These are phyloP conservation scores for Cryptosporidium ryanae DNA, from an alignment of 169 alveolate species.

Conservation along the genomic window DNA sequence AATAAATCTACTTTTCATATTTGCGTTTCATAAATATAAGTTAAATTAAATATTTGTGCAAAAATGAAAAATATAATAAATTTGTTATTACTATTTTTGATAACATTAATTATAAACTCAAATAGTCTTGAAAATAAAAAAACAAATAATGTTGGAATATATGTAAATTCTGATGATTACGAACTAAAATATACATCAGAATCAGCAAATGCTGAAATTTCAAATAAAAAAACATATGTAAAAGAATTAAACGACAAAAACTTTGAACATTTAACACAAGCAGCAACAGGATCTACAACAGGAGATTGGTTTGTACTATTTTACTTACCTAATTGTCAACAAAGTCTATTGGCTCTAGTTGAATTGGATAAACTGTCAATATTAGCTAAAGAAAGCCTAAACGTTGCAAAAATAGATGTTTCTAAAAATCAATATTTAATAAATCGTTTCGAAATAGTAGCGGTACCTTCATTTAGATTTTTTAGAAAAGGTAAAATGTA, in stretches of 20 bases:
- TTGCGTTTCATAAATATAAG: too few species aligned
- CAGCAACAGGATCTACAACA: conserved; percentile 80
- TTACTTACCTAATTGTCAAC: conserved; percentile 56
- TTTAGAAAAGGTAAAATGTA: conserved; percentile 58
- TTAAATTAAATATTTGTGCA: not conserved
- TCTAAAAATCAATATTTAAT: conserved; percentile 27
- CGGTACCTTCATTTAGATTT: conserved; percentile 67
- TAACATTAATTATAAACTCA: too few species aligned
- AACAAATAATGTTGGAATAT: not conserved
- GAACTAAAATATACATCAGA: not conserved
- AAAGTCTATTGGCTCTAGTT: conserved; percentile 38
- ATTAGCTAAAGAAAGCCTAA: conserved; percentile 23
- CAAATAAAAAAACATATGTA: conserved; percentile 20
- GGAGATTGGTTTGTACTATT: conserved; percentile 78
- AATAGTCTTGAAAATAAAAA: not conserved
- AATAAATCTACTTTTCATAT: too few species aligned
- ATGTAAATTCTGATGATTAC: not conserved
- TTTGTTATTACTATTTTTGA: too few species aligned
- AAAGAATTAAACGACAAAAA: conserved; percentile 75
- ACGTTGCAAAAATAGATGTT: conserved; percentile 65
- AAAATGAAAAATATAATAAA: too few species aligned
- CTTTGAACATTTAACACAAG: conserved; percentile 78
- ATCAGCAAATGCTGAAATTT: not conserved
- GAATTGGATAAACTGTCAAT: conserved; percentile 41
- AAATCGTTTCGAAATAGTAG: conserved; percentile 48